These are phyloP conservation scores for Tylopilus balloui DNA, from an alignment of 768 basidiomycete genomes.

Conservation along the genomic window DNA sequence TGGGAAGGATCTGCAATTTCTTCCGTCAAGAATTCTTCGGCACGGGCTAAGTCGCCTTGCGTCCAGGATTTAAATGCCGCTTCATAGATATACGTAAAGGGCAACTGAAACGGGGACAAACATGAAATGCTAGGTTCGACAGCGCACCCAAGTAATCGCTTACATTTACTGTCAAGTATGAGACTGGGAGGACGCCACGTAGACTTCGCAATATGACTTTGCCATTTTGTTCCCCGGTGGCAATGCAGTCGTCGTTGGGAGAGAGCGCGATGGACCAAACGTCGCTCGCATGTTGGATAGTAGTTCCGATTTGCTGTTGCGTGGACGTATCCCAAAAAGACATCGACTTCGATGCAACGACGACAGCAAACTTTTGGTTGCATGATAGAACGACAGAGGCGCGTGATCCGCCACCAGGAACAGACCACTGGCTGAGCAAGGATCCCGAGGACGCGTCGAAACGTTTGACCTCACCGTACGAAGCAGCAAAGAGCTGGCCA, in stretches of 20 bases:
- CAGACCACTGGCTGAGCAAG: no score
- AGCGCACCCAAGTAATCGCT: background rate
- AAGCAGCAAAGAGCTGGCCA: background rate
- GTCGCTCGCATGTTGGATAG: background rate
- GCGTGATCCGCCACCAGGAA: background rate
- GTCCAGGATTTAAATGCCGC: background rate
- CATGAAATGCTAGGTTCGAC: no score
- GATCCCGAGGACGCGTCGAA: background rate
- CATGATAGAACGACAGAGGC: background rate
- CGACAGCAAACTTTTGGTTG: background rate
- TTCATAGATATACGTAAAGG: background rate
- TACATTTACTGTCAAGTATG: slow-evolving; percentile 1
- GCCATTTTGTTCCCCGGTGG: slow-evolving; percentile 1
- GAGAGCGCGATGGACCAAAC: background rate
- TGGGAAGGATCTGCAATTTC: background rate
- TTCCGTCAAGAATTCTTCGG: background rate
- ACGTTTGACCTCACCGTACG: background rate
- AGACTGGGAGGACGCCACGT: background rate
- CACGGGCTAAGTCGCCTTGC: background rate
- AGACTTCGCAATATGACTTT: background rate
- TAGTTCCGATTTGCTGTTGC: background rate
- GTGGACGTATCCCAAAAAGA: background rate
- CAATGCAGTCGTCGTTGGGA: no score
- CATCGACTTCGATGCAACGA: background rate
- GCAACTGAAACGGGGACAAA: no score